Evolutionary conservation across 345 rosid species (phyloP), one percentile per base, ranked within the genome.

Genomic region (Sisymbrium irio): DNA sequence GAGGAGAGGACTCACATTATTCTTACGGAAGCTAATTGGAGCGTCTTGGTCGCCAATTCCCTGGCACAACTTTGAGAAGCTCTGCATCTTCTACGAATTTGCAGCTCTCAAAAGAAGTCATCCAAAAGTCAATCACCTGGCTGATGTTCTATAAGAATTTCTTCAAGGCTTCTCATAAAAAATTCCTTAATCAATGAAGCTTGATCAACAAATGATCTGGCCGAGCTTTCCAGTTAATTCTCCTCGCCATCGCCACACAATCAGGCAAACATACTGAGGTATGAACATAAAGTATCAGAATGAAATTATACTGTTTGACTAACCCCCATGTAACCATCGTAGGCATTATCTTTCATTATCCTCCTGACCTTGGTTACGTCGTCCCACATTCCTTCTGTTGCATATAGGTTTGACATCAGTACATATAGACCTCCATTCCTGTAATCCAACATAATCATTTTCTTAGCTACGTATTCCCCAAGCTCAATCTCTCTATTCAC

Each of bases 331-430:
- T 80, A 83, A 41, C 98, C 95, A 83, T 88, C 97, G 2, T 91
- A 88, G 65, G 91, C 95, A 13, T 53, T 65, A 67, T 82, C 85
- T 77, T 78, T 84, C 96, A 92, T 88, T 84, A 90, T 83, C 75
- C 76, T 72, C 83, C 98, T 84, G 73, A 88, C 85, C 78, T 85
- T 78, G 20, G 75, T 85, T 19, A 85, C 95, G 37, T 90, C 91
- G 8, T 84, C 91, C 97, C 93, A 93, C 83, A 87, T 88, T 68
- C 63, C 85, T 67, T 77, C 68, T 27, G 82, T 74, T 45, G 98
- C 98, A 75, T 90, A 93, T 18, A 93, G 83, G 81, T 93, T 93
- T 13, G 98, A 93, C 97, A 92, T 88, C 80, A 87, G 69, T 13
- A 93, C 88, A 54, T 90, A 93, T 47, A 93, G 73, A 12, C 97